These are phyloP conservation scores for Ustilago hordei DNA, from an alignment of 1,284 basidiomycete genomes.

Conservation along the genomic window DNA sequence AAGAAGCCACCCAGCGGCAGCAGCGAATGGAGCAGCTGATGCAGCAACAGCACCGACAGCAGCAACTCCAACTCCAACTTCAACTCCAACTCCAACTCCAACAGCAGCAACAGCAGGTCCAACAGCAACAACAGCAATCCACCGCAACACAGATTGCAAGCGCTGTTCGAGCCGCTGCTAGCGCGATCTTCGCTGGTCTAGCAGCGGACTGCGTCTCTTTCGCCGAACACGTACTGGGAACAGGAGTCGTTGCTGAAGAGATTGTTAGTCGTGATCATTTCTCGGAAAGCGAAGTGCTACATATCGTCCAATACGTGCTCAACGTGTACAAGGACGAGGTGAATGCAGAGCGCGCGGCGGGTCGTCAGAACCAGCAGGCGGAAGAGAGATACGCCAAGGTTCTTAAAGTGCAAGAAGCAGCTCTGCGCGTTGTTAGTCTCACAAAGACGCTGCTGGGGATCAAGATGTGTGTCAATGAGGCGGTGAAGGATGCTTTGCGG, in stretches of 20 bases:
- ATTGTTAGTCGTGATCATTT: conserved; percentile 8
- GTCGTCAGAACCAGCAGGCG: neutral
- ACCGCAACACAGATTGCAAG: conserved; percentile 8
- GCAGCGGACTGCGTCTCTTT: conserved; percentile 39
- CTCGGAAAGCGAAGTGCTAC: conserved; percentile 26
- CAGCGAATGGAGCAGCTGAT: conserved; percentile 3
- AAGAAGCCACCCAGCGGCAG: neutral
- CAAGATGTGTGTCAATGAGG: conserved; percentile 25
- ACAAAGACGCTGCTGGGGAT: conserved; percentile 21
- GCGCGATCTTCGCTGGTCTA: conserved; percentile 14
- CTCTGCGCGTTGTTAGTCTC: conserved; percentile 8
- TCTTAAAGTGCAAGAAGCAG: conserved; percentile 1
- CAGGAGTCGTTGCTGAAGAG: conserved; percentile 11
- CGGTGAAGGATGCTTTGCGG: conserved; percentile 3
- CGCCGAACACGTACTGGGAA: conserved; percentile 33
- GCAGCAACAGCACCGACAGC: neutral
- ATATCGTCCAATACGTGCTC: conserved; percentile 23
- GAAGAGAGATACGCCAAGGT: conserved; percentile 22
- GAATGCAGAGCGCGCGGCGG: conserved; percentile 9
- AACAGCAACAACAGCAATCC: neutral
- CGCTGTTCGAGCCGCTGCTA: conserved; percentile 13
- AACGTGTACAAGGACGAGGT: conserved; percentile 15
- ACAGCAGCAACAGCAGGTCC: conserved; percentile 3
- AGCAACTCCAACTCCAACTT: neutral
- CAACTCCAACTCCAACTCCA: neutral